A percentile compares a stretch with the other conserved stretches of the same genome.
Evolutionary conservation across 768 basidiomycete species (phyloP).

Genomic region (Boletus rex-veris): DNA sequence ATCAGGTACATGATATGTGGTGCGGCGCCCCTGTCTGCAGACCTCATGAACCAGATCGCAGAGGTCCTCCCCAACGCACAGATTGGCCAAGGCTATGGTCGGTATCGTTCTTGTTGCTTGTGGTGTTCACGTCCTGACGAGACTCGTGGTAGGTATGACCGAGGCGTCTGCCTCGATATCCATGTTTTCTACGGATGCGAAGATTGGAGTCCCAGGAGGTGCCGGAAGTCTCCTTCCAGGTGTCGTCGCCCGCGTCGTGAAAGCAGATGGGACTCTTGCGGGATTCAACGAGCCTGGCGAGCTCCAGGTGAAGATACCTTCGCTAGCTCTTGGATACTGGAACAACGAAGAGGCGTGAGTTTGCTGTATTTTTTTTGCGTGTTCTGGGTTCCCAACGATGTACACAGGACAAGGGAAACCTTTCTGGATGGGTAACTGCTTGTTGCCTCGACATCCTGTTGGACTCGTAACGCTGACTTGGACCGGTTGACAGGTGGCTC

Average conservation of each 20-base stretch:
- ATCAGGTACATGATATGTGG: slow-evolving; percentile 55
- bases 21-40: slow-evolving; percentile 61
- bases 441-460: not conserved
- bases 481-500: slow-evolving; percentile 48
- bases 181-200: slow-evolving; percentile 46
- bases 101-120: not conserved
- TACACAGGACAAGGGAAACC: slow-evolving; percentile 62
- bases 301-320: slow-evolving; percentile 44
- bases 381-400: not conserved
- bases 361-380: not conserved
- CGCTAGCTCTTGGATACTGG: slow-evolving; percentile 43
- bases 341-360: slow-evolving; percentile 62
- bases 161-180: slow-evolving; percentile 54
- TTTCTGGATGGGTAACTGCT: slow-evolving; percentile 58
- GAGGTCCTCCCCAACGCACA: slow-evolving; percentile 52
- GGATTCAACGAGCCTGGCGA: slow-evolving; percentile 59
- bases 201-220: slow-evolving; percentile 52
- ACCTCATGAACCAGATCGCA: slow-evolving; percentile 45
- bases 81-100: slow-evolving; percentile 68
- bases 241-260: slow-evolving; percentile 50
- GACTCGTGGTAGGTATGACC: slow-evolving; percentile 51
- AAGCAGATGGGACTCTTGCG: slow-evolving; percentile 53
- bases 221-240: slow-evolving; percentile 52
- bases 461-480: not conserved
- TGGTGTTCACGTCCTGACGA: not conserved